Evolutionary conservation across 2,329 filamentous ascomycete genomes (phyloP).

Genomic region (Pezicula neosporulosa): DNA sequence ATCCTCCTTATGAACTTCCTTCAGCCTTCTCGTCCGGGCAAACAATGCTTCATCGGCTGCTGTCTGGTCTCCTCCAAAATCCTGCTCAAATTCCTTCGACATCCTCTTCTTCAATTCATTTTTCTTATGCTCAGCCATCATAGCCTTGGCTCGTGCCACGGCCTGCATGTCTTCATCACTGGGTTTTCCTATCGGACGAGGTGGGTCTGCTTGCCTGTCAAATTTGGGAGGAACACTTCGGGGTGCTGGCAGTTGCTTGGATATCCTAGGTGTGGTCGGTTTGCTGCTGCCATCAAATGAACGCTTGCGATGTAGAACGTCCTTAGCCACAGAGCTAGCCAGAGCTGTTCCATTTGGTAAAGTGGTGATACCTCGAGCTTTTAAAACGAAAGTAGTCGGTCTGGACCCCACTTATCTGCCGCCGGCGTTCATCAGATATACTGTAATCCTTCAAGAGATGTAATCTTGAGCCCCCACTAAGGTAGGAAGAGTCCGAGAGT

Average conservation of each 20-base stretch:
- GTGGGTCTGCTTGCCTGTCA: background rate
- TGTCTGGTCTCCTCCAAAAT: background rate
- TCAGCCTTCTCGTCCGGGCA: conserved; percentile 26
- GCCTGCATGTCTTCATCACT: conserved; percentile 17
- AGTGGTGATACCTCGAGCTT: conserved; percentile 29
- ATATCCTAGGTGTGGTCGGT: conserved; percentile 11
- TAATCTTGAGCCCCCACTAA: conserved; percentile 26
- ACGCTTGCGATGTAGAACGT: conserved; percentile 18
- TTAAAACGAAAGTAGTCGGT: conserved; percentile 32
- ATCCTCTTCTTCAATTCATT: conserved; percentile 2
- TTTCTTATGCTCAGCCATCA: conserved; percentile 14
- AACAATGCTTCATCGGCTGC: conserved; percentile 24
- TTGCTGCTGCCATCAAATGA: conserved; percentile 22
- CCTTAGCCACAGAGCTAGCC: conserved; percentile 23
- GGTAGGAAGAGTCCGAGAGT: conserved; percentile 26
- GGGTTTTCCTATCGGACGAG: conserved; percentile 3
- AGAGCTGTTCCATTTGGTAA: conserved; percentile 25
- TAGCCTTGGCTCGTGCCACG: conserved; percentile 21
- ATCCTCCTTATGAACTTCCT: conserved; percentile 30
- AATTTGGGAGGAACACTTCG: conserved; percentile 20
- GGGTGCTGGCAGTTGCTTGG: conserved; percentile 5
- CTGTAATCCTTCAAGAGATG: conserved; percentile 22
- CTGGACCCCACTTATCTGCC: conserved; percentile 26
- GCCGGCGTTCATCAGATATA: conserved; percentile 15
- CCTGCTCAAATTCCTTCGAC: conserved; percentile 1